Conservation (phyloP, 495 filamentous ascomycete species). For the Penicillium argentinense region DNA sequence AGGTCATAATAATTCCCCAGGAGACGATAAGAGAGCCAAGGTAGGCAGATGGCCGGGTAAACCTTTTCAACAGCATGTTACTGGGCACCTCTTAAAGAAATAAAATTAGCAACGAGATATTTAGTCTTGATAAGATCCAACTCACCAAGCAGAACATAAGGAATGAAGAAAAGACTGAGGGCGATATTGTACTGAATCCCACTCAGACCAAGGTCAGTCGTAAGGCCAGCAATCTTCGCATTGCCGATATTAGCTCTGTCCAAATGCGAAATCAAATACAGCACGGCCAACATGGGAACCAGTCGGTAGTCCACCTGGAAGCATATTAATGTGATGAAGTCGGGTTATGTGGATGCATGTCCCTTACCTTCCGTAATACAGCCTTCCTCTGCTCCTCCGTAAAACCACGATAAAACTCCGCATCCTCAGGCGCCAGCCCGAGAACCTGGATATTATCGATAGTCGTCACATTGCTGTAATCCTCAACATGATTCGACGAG, state of each 20-base stretch:
- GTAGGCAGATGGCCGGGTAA: constrained; percentile 30
- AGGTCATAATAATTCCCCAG: constrained; percentile 51
- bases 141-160: constrained; percentile 65
- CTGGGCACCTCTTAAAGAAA: constrained; percentile 61
- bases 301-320: constrained; percentile 25
- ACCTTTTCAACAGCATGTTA: constrained; percentile 51
- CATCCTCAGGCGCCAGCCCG: constrained; percentile 23
- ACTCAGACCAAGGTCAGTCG: constrained; percentile 59
- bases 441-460: constrained; percentile 26
- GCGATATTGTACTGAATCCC: constrained; percentile 62
- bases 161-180: constrained; percentile 66
- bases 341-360: neutral
- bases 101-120: neutral
- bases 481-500: constrained; percentile 5
- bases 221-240: constrained; percentile 70
- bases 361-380: constrained; percentile 19
- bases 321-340: neutral
- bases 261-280: constrained; percentile 52
- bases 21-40: constrained; percentile 59
- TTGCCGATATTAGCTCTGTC: constrained; percentile 70
- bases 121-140: too few relatives aligned
- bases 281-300: constrained; percentile 34
- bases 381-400: constrained; percentile 14
- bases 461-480: constrained; percentile 5
- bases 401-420: constrained; percentile 23